Percentiles rank a stretch among this genome's conserved stretches.
Evolutionary conservation across 495 filamentous ascomycete genomes (phyloP).

Genomic region (Immersiella caudata): DNA sequence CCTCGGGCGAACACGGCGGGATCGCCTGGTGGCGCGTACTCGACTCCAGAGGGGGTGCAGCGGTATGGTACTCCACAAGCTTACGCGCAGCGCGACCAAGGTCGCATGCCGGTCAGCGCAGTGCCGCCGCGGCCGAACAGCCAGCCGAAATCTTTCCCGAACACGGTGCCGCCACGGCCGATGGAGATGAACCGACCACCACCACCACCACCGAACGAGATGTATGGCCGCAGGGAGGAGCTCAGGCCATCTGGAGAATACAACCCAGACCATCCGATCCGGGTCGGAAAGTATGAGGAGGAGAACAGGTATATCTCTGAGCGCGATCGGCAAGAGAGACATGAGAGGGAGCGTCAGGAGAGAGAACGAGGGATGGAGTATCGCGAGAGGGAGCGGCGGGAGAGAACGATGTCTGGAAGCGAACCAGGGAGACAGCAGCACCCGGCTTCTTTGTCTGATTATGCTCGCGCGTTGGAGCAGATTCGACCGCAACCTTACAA

Average conservation of each 20-base stretch:
- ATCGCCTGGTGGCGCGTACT: slow-evolving; percentile 50
- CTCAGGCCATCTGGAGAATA: slow-evolving; percentile 40
- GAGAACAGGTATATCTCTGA: slow-evolving; percentile 35
- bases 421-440: slow-evolving; percentile 32
- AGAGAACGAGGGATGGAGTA: slow-evolving; percentile 39
- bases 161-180: slow-evolving; percentile 42
- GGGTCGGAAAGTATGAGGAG: slow-evolving; percentile 44
- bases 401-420: slow-evolving; percentile 42
- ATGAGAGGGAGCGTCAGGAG: slow-evolving; percentile 42
- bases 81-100: slow-evolving; percentile 48
- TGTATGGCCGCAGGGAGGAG: slow-evolving; percentile 50
- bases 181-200: slow-evolving; percentile 42
- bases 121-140: slow-evolving; percentile 54
- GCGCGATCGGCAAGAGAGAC: slow-evolving; percentile 41
- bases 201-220: slow-evolving; percentile 36
- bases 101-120: slow-evolving; percentile 41
- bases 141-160: slow-evolving; percentile 53
- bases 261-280: slow-evolving; percentile 50
- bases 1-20: slow-evolving; percentile 49
- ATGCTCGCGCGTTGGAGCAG: slow-evolving; percentile 39
- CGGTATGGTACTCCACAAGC: slow-evolving; percentile 58
- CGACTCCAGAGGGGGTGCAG: slow-evolving; percentile 53
- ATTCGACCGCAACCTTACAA: slow-evolving; percentile 36
- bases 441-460: slow-evolving; percentile 32
- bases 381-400: slow-evolving; percentile 42